These are phyloP conservation scores for Mallotus repandus DNA, from an alignment of 441 rosid genomes.

Conservation along the genomic window DNA sequence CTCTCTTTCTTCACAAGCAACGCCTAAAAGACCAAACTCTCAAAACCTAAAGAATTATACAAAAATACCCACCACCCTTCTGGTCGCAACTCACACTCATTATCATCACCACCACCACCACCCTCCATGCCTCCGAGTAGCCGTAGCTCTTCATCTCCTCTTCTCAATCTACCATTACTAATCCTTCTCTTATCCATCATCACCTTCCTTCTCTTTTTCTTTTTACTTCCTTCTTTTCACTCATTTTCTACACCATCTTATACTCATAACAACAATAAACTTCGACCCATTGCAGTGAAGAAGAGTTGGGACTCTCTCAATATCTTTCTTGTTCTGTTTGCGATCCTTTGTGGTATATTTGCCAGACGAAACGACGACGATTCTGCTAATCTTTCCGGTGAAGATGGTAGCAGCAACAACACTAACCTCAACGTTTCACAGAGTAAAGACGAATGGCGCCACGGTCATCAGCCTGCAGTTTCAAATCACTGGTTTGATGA, in stretches of 20 bases:
- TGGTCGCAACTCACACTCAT: slow-evolving; percentile 40
- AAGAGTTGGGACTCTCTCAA: slow-evolving; percentile 69
- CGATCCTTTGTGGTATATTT: slow-evolving; percentile 68
- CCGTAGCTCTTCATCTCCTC: slow-evolving; percentile 40
- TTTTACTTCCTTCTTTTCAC: slow-evolving; percentile 44
- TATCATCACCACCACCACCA: background rate
- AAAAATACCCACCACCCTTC: slow-evolving; percentile 41
- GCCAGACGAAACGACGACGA: slow-evolving; percentile 56
- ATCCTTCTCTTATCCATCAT: slow-evolving; percentile 46
- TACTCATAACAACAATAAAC: slow-evolving; percentile 13
- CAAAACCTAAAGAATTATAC: slow-evolving; percentile 24
- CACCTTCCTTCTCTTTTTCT: slow-evolving; percentile 42
- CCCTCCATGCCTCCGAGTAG: slow-evolving; percentile 34
- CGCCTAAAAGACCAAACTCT: background rate
- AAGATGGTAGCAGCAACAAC: background rate
- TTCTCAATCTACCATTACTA: slow-evolving; percentile 43
- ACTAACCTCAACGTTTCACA: slow-evolving; percentile 3
- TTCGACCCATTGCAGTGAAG: slow-evolving; percentile 46
- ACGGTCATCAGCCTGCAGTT: background rate
- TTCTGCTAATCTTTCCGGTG: slow-evolving; percentile 20
- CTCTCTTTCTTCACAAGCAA: slow-evolving; percentile 18
- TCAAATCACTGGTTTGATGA: slow-evolving; percentile 49
- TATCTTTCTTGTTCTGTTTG: slow-evolving; percentile 57
- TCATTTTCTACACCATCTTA: slow-evolving; percentile 34
- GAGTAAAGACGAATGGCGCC: slow-evolving; percentile 14